Evolutionary conservation across 306 rosid genomes (phyloP).

Genomic region (Lagenaria siceraria): DNA sequence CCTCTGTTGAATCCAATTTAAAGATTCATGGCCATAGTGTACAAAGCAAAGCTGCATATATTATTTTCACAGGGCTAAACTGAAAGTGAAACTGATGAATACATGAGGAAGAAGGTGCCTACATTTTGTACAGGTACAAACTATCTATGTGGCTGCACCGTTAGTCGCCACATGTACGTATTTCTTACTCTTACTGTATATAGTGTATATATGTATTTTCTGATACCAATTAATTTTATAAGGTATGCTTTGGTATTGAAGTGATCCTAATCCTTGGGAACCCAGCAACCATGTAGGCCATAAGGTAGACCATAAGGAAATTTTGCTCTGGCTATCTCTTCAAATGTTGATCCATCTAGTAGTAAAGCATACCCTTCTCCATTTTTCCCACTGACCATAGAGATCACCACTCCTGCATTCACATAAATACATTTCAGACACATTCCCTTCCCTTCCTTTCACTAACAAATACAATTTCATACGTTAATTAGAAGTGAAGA

Average conservation of each 20-base stretch:
- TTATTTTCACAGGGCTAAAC: background rate
- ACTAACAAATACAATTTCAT: background rate
- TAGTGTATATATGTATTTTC: background rate
- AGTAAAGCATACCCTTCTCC: slow-evolving; percentile 73
- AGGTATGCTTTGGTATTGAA: background rate
- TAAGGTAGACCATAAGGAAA: slow-evolving; percentile 90
- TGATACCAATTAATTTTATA: background rate
- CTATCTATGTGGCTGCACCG: background rate
- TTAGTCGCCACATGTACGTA: background rate
- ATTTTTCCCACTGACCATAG: slow-evolving; percentile 62
- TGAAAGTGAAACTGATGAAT: background rate
- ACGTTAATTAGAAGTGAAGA: background rate
- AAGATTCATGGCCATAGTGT: background rate
- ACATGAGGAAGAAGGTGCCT: background rate
- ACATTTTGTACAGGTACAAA: background rate
- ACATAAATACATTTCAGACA: background rate
- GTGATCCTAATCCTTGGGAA: slow-evolving; percentile 31
- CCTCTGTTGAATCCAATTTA: background rate
- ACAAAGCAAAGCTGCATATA: background rate
- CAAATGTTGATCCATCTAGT: slow-evolving; percentile 66
- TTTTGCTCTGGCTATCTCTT: slow-evolving; percentile 89
- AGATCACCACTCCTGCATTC: slow-evolving; percentile 71
- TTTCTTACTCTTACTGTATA: background rate
- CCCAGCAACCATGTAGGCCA: slow-evolving; percentile 97
- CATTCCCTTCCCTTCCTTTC: background rate